Percentiles rank a stretch among this genome's conserved stretches.
Evolutionary conservation across 2,329 filamentous ascomycete species (phyloP).

Genomic region (Juglanconis oblonga): DNA sequence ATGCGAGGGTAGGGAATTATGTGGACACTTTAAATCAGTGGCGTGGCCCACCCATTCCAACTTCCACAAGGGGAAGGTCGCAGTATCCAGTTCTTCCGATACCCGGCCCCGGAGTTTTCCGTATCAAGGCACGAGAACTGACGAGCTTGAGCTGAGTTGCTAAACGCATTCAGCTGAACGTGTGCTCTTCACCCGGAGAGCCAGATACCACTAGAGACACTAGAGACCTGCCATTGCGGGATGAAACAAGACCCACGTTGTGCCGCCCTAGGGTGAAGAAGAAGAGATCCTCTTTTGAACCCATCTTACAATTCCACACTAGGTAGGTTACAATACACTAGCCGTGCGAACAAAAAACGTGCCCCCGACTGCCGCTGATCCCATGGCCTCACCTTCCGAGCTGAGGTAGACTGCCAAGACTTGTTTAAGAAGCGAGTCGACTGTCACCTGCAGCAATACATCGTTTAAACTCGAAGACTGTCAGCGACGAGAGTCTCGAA

Average conservation of each 20-base stretch:
- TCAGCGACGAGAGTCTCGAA: not conserved
- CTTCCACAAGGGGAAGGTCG: slow-evolving; percentile 17
- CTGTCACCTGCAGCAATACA: not conserved
- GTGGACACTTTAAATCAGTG: not conserved
- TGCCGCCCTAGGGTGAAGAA: not conserved
- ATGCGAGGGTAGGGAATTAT: not conserved
- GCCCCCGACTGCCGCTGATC: not conserved
- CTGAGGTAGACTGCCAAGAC: not conserved
- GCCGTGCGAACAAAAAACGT: not conserved
- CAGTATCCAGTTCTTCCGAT: not conserved
- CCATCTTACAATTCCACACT: not conserved
- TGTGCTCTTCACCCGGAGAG: not conserved
- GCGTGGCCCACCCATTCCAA: not conserved
- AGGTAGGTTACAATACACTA: slow-evolving; percentile 5
- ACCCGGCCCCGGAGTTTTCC: not conserved
- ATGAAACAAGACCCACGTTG: not conserved
- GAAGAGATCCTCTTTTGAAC: not conserved
- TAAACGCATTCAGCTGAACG: not conserved
- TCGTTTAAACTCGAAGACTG: not conserved
- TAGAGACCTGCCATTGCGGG: slow-evolving; percentile 9
- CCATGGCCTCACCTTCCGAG: not conserved
- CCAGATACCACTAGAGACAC: not conserved
- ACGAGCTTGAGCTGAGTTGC: not conserved
- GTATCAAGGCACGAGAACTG: not conserved
- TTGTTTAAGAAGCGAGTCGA: not conserved